Percentiles rank a stretch among this genome's conserved stretches.
These are phyloP conservation scores for Lentithecium fluviatile DNA, from an alignment of 495 filamentous ascomycete genomes.

Conservation along the genomic window DNA sequence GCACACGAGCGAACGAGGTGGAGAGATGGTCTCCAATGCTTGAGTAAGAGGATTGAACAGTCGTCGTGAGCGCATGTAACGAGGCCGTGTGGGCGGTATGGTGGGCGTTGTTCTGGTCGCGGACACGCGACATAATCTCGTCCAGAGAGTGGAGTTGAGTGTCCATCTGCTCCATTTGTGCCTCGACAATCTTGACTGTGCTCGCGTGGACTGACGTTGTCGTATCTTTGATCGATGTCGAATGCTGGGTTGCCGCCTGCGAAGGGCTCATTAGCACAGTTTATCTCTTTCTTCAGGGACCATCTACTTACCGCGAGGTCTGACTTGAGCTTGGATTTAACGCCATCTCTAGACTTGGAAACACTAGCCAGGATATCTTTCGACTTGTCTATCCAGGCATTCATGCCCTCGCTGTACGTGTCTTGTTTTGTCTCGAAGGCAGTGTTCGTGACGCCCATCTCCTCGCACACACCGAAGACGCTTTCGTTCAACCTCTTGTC, in stretches of 20 bases:
- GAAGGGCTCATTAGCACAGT: constrained; percentile 36
- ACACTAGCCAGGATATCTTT: constrained; percentile 68
- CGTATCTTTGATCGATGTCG: constrained; percentile 71
- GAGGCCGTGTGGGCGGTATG: constrained; percentile 64
- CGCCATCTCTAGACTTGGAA: constrained; percentile 64
- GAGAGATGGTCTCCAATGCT: constrained; percentile 65
- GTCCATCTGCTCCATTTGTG: constrained; percentile 82
- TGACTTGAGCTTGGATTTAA: constrained; percentile 79
- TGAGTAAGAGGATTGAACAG: constrained; percentile 67
- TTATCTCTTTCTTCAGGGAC: constrained; percentile 15
- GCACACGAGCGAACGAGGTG: constrained; percentile 59
- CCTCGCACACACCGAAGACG: constrained; percentile 59
- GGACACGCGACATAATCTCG: constrained; percentile 82
- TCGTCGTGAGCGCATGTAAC: constrained; percentile 58
- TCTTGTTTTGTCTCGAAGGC: constrained; percentile 57
- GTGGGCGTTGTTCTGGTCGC: constrained; percentile 75
- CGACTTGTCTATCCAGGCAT: constrained; percentile 71
- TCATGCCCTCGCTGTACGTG: constrained; percentile 69
- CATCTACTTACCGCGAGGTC: constrained; percentile 74
- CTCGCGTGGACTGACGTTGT: constrained; percentile 90
- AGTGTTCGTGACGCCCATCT: constrained; percentile 55
- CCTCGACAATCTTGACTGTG: constrained; percentile 84
- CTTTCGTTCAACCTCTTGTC: constrained; percentile 66
- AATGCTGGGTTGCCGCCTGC: constrained; percentile 74
- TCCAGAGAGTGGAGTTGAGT: constrained; percentile 84